phyloP scores from a whole-genome alignment of 2,329 filamentous ascomycete genomes.

The Colletotrichum sp. region DNA sequence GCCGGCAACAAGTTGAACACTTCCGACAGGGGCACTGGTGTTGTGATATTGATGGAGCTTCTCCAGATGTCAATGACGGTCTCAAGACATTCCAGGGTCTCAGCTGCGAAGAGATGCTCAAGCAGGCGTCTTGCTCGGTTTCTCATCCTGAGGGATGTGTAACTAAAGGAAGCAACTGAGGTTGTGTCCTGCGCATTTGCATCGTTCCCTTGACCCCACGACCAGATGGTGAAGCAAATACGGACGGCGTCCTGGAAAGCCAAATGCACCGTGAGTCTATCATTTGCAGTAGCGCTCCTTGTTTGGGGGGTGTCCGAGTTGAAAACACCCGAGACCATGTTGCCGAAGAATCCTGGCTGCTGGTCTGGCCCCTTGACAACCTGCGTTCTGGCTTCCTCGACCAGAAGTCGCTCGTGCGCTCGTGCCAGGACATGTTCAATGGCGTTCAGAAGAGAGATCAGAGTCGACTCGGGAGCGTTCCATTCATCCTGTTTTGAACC shows the following conservation, averaged over 20 bases:
- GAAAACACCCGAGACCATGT: constrained; percentile 92
- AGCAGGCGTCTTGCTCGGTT: constrained; percentile 87
- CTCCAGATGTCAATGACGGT: constrained; percentile 89
- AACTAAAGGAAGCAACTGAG: constrained; percentile 83
- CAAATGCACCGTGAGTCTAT: constrained; percentile 89
- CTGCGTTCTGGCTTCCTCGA: constrained; percentile 74
- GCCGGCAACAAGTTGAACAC: constrained; percentile 90
- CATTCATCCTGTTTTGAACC: constrained; percentile 22
- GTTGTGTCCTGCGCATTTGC: constrained; percentile 63
- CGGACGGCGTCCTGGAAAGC: constrained; percentile 96
- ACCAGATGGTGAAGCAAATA: constrained; percentile 93
- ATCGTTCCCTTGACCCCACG: constrained; percentile 78
- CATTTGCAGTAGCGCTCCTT: constrained; percentile 89
- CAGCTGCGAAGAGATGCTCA: constrained; percentile 90
- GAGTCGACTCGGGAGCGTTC: constrained; percentile 69
- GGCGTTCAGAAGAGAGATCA: constrained; percentile 89
- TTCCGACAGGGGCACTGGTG: constrained; percentile 59
- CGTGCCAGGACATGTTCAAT: constrained; percentile 89
- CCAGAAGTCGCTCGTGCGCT: constrained; percentile 81
- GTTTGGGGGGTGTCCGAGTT: constrained; percentile 76
- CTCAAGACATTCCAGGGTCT: constrained; percentile 92
- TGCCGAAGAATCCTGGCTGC: constrained; percentile 87
- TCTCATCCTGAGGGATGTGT: constrained; percentile 89
- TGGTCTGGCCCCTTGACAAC: constrained; percentile 80
- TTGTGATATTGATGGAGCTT: constrained; percentile 48